Conservation (phyloP, 1,284 basidiomycete species). For the Thelephora terrestris region DNA sequence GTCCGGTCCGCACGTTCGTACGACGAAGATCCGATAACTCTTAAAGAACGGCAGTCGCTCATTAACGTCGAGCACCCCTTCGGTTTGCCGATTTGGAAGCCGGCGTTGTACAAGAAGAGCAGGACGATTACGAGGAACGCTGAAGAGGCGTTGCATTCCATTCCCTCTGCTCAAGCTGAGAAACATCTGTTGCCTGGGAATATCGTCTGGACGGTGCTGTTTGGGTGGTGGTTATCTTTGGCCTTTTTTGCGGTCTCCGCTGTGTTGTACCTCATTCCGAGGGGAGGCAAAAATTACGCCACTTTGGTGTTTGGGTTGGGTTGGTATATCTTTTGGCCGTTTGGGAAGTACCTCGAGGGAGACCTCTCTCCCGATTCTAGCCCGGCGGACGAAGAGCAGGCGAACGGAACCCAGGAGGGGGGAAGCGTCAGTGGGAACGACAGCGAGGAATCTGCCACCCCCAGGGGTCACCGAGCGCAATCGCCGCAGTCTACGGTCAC, state of each 20-base stretch:
- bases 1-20: conserved; percentile 15
- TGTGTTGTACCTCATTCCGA: conserved; percentile 65
- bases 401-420: conserved; percentile 8
- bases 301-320: conserved; percentile 86
- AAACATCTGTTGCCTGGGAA: conserved; percentile 89
- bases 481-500: conserved; percentile 21
- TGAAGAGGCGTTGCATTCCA: conserved; percentile 86
- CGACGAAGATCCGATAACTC: conserved; percentile 85
- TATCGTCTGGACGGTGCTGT: conserved; percentile 80
- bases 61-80: conserved; percentile 99
- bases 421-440: background rate
- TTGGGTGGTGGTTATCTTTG: conserved; percentile 88
- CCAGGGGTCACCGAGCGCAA: conserved; percentile 5
- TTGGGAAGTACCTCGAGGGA: conserved; percentile 97
- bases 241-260: conserved; percentile 60
- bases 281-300: conserved; percentile 78
- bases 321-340: conserved; percentile 97
- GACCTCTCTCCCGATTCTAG: conserved; percentile 41
- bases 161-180: conserved; percentile 87
- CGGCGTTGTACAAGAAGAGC: conserved; percentile 96
- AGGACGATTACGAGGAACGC: conserved; percentile 94
- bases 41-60: conserved; percentile 94
- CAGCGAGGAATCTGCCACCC: conserved; percentile 4
- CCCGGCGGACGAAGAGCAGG: conserved; percentile 34
- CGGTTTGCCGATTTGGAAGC: conserved; percentile 99